These are phyloP conservation scores for Komagataella phaffii DNA, from an alignment of 805 yeast genomes.

Conservation along the genomic window DNA sequence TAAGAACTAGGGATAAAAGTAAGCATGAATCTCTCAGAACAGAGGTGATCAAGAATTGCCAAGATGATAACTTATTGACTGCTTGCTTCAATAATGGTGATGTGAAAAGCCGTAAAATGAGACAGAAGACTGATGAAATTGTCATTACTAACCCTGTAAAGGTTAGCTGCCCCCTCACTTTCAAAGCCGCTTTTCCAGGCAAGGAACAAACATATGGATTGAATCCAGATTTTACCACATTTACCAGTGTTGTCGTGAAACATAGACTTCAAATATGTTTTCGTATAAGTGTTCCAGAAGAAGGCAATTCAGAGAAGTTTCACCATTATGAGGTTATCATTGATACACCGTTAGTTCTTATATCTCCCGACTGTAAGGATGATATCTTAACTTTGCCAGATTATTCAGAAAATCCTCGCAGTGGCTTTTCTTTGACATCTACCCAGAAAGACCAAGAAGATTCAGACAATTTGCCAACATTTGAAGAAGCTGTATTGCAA, in stretches of 20 bases:
- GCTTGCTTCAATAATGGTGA: constrained; percentile 31
- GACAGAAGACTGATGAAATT: constrained; percentile 10
- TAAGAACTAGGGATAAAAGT: constrained; percentile 37
- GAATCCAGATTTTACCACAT: constrained; percentile 49
- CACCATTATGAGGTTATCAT: constrained; percentile 74
- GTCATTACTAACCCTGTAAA: constrained; percentile 22
- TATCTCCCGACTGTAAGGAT: constrained; percentile 25
- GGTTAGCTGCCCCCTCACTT: constrained; percentile 19
- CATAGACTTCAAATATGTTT: constrained; percentile 64
- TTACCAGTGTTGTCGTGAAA: constrained; percentile 44
- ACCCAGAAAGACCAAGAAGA: constrained; percentile 14
- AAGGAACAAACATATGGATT: constrained; percentile 19
- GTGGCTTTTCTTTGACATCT: background rate
- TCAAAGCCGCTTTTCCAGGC: constrained; percentile 10
- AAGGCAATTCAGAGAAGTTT: constrained; percentile 24
- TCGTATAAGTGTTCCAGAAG: constrained; percentile 51
- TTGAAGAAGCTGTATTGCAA: constrained; percentile 46
- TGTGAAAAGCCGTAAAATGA: background rate
- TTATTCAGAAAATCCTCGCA: constrained; percentile 11
- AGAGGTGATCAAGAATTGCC: constrained; percentile 42
- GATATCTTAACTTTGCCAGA: constrained; percentile 25
- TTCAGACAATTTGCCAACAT: constrained; percentile 35
- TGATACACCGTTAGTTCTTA: constrained; percentile 55
- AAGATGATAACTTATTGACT: constrained; percentile 47
- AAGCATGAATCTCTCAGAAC: constrained; percentile 31